Evolutionary conservation across 2,329 filamentous ascomycete genomes (phyloP).

Genomic region (Fusarium tjaetaba): DNA sequence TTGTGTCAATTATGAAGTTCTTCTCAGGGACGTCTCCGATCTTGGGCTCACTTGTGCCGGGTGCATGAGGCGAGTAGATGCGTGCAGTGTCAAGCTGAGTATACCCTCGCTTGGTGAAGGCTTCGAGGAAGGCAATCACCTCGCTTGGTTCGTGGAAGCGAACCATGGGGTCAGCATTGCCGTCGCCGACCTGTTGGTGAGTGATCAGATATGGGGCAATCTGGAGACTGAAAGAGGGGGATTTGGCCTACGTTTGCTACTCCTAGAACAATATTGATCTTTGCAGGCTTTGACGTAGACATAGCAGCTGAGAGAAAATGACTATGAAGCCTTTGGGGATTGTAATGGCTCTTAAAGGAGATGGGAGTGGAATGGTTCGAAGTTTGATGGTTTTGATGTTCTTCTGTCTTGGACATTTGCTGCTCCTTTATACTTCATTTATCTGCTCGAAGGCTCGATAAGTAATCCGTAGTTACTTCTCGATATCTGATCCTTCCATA

Average conservation of each 20-base stretch:
- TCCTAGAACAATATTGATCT: background rate
- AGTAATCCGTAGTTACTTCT: accelerated
- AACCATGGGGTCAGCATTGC: background rate
- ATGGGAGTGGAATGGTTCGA: accelerated
- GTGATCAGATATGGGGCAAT: background rate
- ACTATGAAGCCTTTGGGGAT: too few relatives aligned
- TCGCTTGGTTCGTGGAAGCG: background rate
- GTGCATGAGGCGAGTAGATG: background rate
- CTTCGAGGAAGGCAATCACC: background rate
- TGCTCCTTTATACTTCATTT: background rate
- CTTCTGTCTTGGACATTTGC: accelerated
- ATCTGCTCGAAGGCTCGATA: too few relatives aligned
- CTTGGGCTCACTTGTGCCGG: background rate
- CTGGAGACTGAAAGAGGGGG: accelerated
- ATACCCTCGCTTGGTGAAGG: background rate
- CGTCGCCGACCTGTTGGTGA: background rate
- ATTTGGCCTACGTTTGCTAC: background rate
- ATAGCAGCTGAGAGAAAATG: background rate
- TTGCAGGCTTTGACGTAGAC: background rate
- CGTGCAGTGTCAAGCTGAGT: background rate
- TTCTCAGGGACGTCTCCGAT: background rate
- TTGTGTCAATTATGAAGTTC: background rate
- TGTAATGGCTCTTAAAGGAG: accelerated
- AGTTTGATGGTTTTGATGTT: background rate
- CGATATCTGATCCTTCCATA: background rate